A percentile compares a stretch with the other conserved stretches of the same genome.
phyloP scores from a whole-genome alignment of 2,329 filamentous ascomycete species.

The Metarhizium sp. region DNA sequence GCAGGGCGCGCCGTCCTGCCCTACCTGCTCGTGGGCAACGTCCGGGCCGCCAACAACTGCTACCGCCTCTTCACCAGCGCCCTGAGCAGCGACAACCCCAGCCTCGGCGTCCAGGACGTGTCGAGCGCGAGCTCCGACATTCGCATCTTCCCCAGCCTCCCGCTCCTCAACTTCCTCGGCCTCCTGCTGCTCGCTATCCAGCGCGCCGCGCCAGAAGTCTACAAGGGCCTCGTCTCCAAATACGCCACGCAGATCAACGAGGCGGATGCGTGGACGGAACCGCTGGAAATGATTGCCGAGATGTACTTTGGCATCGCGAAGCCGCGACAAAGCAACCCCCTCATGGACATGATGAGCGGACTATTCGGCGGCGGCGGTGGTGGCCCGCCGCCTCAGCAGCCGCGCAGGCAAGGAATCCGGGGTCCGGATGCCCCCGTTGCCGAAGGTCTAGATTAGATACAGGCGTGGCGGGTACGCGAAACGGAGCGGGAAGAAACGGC shows the following conservation, averaged over 20 bases:
- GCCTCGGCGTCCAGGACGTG: conserved; percentile 70
- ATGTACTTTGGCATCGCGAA: conserved; percentile 94
- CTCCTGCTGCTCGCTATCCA: conserved; percentile 77
- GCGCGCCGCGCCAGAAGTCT: conserved; percentile 68
- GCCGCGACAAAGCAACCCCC: conserved; percentile 79
- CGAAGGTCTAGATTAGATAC: conserved; percentile 48
- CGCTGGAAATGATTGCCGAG: conserved; percentile 80
- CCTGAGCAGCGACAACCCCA: conserved; percentile 30
- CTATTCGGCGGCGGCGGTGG: conserved; percentile 66
- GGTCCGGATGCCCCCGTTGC: conserved; percentile 40
- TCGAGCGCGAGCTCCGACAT: conserved; percentile 64
- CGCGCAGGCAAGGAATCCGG: conserved; percentile 33
- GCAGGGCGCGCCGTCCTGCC: conserved; percentile 80
- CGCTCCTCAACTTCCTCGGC: conserved; percentile 90
- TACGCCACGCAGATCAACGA: conserved; percentile 75
- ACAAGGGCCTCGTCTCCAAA: conserved; percentile 70
- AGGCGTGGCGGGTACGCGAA: neutral
- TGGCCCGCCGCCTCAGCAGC: conserved; percentile 28
- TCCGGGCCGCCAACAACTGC: conserved; percentile 78
- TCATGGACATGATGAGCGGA: conserved; percentile 97
- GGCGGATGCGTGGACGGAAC: conserved; percentile 66
- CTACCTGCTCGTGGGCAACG: conserved; percentile 82
- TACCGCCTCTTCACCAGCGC: conserved; percentile 53
- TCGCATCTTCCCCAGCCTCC: conserved; percentile 79
- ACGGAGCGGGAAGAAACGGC: neutral